Evolutionary conservation across 116 monocot species (phyloP).

Genomic region (Cymodocea nodosa): DNA sequence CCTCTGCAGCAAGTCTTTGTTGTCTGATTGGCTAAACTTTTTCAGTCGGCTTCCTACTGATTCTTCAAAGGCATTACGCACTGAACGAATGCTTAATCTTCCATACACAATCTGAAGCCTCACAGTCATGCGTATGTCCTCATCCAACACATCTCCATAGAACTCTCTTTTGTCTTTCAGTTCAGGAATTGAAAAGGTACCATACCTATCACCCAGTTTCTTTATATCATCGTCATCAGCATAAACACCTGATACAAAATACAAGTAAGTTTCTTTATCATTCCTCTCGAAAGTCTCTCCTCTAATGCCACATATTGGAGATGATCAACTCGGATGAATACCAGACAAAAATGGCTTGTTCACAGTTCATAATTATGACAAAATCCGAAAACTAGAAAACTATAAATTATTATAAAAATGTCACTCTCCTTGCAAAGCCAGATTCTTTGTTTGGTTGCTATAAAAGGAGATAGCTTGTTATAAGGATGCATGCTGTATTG

Average conservation of each 20-base stretch:
- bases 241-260: slow-evolving; percentile 52
- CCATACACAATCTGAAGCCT: slow-evolving; percentile 90
- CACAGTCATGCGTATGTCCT: slow-evolving; percentile 64
- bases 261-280: background rate
- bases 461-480: no score
- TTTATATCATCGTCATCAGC: slow-evolving; percentile 60
- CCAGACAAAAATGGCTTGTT: no score
- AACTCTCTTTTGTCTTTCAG: slow-evolving; percentile 44
- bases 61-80: slow-evolving; percentile 83
- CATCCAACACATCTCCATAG: slow-evolving; percentile 45
- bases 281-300: no score
- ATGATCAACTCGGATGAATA: no score
- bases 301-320: no score
- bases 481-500: no score
- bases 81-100: slow-evolving; percentile 69
- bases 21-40: slow-evolving; percentile 57
- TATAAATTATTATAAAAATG: no score
- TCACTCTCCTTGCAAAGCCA: no score
- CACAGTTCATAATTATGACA: no score
- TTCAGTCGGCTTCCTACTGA: slow-evolving; percentile 64
- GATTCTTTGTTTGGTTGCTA: no score
- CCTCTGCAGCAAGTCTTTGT: slow-evolving; percentile 77
- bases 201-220: slow-evolving; percentile 42
- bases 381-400: no score
- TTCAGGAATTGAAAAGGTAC: slow-evolving; percentile 26